phyloP scores from a whole-genome alignment of 2,329 filamentous ascomycete species.

The Xylaria sp. region DNA sequence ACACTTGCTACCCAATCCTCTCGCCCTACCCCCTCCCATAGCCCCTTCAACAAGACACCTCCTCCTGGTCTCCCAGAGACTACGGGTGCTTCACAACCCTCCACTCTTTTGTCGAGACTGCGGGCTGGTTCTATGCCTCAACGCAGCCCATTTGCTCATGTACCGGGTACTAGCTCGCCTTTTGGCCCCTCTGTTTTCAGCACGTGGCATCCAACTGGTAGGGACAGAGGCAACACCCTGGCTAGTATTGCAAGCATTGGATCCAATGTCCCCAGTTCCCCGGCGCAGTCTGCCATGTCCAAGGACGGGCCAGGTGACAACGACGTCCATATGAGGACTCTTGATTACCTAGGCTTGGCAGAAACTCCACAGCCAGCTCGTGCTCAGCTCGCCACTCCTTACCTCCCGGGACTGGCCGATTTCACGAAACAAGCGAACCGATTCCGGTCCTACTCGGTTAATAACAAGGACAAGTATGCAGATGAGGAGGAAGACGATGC shows the following conservation, averaged over 20 bases:
- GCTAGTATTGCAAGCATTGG: conserved; percentile 77
- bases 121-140: conserved; percentile 94
- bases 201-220: conserved; percentile 68
- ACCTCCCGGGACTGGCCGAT: conserved; percentile 69
- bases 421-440: conserved; percentile 74
- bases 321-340: conserved; percentile 80
- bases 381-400: conserved; percentile 68
- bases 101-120: conserved; percentile 74
- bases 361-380: conserved; percentile 82
- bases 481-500: conserved; percentile 74
- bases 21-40: conserved; percentile 79
- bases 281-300: conserved; percentile 79
- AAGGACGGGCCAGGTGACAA: conserved; percentile 78
- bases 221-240: conserved; percentile 81
- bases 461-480: conserved; percentile 95
- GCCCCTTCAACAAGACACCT: conserved; percentile 75
- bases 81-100: conserved; percentile 50
- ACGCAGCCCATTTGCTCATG: conserved; percentile 61
- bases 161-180: conserved; percentile 54
- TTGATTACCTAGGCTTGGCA: conserved; percentile 92
- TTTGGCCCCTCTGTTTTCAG: conserved; percentile 91
- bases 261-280: conserved; percentile 85
- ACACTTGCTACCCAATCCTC: conserved; percentile 67
- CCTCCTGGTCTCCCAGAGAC: conserved; percentile 49
- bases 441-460: conserved; percentile 96